Base-by-base conservation (phyloP, 495 filamentous ascomycete species). In the Copromyces sp. region DNA sequence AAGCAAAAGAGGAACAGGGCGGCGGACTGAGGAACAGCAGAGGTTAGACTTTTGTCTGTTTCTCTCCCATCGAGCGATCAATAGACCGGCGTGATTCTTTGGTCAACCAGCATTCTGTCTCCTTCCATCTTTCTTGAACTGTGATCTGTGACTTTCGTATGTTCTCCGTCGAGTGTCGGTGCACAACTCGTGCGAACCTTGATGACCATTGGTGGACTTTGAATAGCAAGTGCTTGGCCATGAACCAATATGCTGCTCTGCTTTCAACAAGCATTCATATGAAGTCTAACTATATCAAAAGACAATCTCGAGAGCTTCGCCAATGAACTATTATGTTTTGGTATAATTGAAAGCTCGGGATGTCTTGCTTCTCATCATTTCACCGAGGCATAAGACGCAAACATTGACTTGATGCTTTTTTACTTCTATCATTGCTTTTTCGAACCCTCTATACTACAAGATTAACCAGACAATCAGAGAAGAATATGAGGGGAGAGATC, bases 371-470 rank as follows among this genome's bases (percentile, higher is more conserved):
- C 6, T 24, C 20, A 12, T 29, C 4, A 20, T 3, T 9, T 7
- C 8, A 53, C 20, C 20, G 6, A 6, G 20, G 5, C 20, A 53
- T 20, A 53, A 24, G 20, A 16, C 6, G 35, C 5, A 12, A 32
- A 17, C 2, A 61, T 17, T 8, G 29, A 17, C 29, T 16, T 65
- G 0, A 4, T 65, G 14, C 24, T 11, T 65, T 65, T 14, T 9
- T 5, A 29, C 32, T 40, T 76, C 78, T 76, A 77, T 80, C 77
- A 74, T 77, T 77, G 75, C 74, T 77, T 73, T 74, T 73, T 61
- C 71, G 77, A 75, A 69, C 76, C 71, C 68, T 78, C 75, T 78
- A 81, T 78, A 75, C 20, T 80, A 82, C 81, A 80, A 42, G 53
- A 75, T 71, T 65, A 71, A 70, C 70, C 76, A 76, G 75, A 81